Percentiles rank a stretch among this genome's conserved stretches.
Conservation (phyloP, 202 grass and related monocot genomes). For the Schoenoplectus tabernaemontani region DNA sequence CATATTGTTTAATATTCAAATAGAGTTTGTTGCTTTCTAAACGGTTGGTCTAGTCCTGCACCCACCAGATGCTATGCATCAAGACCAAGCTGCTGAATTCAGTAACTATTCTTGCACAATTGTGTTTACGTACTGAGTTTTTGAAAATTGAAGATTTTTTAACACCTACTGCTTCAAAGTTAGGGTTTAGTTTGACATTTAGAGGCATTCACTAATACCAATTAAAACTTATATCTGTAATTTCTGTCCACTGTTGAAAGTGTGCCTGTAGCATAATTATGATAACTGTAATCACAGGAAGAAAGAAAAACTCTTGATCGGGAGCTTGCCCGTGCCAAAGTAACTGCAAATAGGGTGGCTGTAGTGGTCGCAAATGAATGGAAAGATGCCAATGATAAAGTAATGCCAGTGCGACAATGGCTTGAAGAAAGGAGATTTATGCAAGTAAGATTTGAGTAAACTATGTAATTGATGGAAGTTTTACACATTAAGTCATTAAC, state of each 20-base stretch:
- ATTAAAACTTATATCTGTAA: no score
- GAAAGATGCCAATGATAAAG: slow-evolving; percentile 99
- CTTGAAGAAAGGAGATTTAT: slow-evolving; percentile 94
- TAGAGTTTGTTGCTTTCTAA: slow-evolving; percentile 11
- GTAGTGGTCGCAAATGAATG: slow-evolving; percentile 98
- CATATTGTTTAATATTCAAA: slow-evolving; percentile 13
- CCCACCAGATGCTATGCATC: no score
- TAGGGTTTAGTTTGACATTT: background rate
- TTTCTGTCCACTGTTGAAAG: background rate
- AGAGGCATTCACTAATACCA: no score
- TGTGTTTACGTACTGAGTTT: background rate
- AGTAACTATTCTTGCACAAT: background rate
- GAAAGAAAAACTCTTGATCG: slow-evolving; percentile 89
- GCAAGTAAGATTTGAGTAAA: slow-evolving; percentile 48
- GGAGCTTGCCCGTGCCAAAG: slow-evolving; percentile 90
- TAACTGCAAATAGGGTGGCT: slow-evolving; percentile 92
- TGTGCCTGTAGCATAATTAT: background rate
- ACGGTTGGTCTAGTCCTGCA: background rate
- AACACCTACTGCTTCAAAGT: background rate
- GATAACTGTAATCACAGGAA: slow-evolving; percentile 42
- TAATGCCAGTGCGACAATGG: slow-evolving; percentile 99
- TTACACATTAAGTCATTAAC: background rate
- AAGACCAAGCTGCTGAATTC: background rate
- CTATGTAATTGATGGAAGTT: background rate
- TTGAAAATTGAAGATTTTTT: background rate